Evolutionary conservation across 164 flowering plant species (phyloP), one percentile per base, ranked within the genome.

Genomic region (Vitis labrusca): DNA sequence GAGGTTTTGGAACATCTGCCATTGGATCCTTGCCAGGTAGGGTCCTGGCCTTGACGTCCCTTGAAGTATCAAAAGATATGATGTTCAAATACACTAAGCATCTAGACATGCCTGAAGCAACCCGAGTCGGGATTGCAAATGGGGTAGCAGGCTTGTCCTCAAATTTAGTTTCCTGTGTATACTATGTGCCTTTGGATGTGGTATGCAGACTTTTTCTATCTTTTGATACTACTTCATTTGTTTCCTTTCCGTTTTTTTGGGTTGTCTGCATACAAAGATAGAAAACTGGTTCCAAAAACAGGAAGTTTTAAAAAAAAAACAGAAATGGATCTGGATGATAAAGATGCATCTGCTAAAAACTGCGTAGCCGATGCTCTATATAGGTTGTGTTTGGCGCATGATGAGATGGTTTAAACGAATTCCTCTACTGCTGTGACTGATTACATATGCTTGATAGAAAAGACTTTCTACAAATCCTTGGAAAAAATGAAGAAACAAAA

Each of bases 121-220:
- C 95, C 8, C 85, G 91, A 15, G 64, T 86, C 65, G 98, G 86
- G 49, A 29, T 90, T 64, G 91, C 89, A 29, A 90, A 88, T 82
- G 95, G 85, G 17, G 84, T 86, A 69, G 98, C 89, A 10, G 98
- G 97, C 78, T 79, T 93, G 94, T 7, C 85, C 8, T 86, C 93
- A 53, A 86, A 85, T 74, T 79, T 89, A 30, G 73, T 79, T 71
- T 87, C 92, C 5, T 84, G 85, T 47, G 82, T 71, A 4, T 88
- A 85, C 76, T 88, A 50, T 75, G 97, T 91, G 65, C 98, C 98
- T 68, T 71, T 93, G 71, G 98, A 93, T 72, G 98, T 90, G 95
- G 98, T 91, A 77, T 55, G 84, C 79, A 69, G 15, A 51, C 62
- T 53, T 17, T 47, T 52, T 19, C 10, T 55, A 19, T 8, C 16